Evolutionary conservation across 176 grass and related monocot genomes (phyloP), one percentile per base, ranked within the genome.

Genomic region (Bothriochloa decipiens): DNA sequence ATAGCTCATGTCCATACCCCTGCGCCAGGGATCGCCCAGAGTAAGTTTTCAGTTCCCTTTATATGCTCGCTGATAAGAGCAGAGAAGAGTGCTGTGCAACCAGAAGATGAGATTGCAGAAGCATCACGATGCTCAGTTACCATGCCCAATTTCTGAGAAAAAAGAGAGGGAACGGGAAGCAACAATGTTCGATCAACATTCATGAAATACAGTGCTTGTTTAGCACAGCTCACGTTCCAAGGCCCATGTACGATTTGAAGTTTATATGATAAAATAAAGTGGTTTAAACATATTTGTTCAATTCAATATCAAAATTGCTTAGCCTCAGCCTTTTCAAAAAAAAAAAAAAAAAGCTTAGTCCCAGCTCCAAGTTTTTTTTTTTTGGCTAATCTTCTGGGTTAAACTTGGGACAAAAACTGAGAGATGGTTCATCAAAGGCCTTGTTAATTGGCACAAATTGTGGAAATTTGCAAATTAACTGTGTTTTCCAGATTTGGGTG

Each of bases 1-100:
- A 55, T 95, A 20, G 77, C 67, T 4, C 93, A 95, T 57, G 90
- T 95, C 69, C 88, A 95, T 77, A 12, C 70, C 25, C 88, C 93
- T 45, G 66, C 85, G 16, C 79, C 78, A 81, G 70, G 73, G 79
- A 89, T 85, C 53, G 76, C 87, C 72, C 73, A 89, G 26, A 85
- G 92, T 94, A 94, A 82, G 29, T 14, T 75, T 37, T 37, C 36
- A 37, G 3, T 37, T 37, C 36, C 36, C 36, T 37, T 6, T 37
- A 4, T 37, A 37, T 37, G 36, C 4, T 37, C 36, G 36, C 3
- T 37, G 36, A 37, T 37, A 37, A 37, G 36, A 37, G 36, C 36
- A 32, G 29, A 32, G 29, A 32, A 37, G 36, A 37, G 36, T 37
- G 36, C 36, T 37, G 36, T 37, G 36, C 36, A 37, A 37, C 36